A percentile compares a stretch with the other conserved stretches of the same genome.
phyloP scores from a whole-genome alignment of 352 stramenopile species.

The Pythium utonaiense region DNA sequence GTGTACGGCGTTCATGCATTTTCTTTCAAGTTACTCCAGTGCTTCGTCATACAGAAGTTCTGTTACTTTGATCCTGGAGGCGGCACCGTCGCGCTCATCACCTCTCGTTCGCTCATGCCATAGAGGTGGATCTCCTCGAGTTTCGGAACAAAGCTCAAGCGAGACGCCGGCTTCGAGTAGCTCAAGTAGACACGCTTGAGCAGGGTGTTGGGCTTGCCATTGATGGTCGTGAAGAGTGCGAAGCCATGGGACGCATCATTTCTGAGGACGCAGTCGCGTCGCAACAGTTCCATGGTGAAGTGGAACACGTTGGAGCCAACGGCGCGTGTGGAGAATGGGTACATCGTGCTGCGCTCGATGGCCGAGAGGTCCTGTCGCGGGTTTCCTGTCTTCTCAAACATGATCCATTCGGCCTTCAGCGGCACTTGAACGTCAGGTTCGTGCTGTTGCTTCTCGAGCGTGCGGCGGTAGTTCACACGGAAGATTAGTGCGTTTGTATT shows the following conservation, averaged over 20 bases:
- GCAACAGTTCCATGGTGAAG: conserved; percentile 44
- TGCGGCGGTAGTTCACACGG: conserved; percentile 32
- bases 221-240: conserved; percentile 50
- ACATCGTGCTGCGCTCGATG: conserved; percentile 57
- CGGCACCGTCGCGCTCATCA: conserved; percentile 7
- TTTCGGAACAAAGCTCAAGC: conserved; percentile 30
- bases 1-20: conserved; percentile 6
- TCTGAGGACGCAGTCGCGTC: conserved; percentile 43
- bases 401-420: conserved; percentile 58
- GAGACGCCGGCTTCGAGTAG: conserved; percentile 30
- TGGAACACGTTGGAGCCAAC: conserved; percentile 47
- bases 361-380: conserved; percentile 45
- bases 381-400: conserved; percentile 64
- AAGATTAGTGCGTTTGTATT: conserved; percentile 60
- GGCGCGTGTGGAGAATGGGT: conserved; percentile 34
- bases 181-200: conserved; percentile 50
- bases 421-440: conserved; percentile 33
- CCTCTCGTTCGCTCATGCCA: conserved; percentile 36
- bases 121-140: conserved; percentile 39
- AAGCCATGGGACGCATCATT: conserved; percentile 36
- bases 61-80: conserved; percentile 3
- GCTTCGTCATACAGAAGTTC: background rate
- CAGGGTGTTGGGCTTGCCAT: conserved; percentile 47
- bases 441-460: conserved; percentile 11
- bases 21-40: conserved; percentile 2